These are phyloP conservation scores for Populus nigra DNA, from an alignment of 345 rosid genomes.

Conservation along the genomic window DNA sequence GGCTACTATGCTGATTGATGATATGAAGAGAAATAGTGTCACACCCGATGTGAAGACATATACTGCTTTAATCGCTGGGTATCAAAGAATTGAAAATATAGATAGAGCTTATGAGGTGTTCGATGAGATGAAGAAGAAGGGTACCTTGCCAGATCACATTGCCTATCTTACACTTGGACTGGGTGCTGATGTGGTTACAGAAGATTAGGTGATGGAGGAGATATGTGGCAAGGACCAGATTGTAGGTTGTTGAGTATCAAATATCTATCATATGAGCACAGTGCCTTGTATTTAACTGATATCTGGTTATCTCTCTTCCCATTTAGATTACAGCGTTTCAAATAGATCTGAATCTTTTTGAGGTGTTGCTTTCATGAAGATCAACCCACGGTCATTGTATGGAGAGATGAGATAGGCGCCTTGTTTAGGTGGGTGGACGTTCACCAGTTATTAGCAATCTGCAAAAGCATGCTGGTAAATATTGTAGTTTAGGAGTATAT, in stretches of 20 bases:
- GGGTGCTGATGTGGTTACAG: neutral
- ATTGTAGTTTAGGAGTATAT: too few relatives aligned
- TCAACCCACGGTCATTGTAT: too few relatives aligned
- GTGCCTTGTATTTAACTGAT: too few relatives aligned
- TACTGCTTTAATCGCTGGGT: slow-evolving; percentile 40
- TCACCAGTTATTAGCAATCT: too few relatives aligned
- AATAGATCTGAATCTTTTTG: too few relatives aligned
- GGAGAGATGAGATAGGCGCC: too few relatives aligned
- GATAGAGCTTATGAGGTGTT: slow-evolving; percentile 34
- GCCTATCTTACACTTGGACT: slow-evolving; percentile 1
- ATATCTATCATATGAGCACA: too few relatives aligned
- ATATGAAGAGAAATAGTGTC: slow-evolving; percentile 38
- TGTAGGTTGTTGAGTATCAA: neutral
- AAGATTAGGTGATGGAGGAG: neutral
- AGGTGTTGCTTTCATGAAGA: too few relatives aligned
- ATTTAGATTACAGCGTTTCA: too few relatives aligned
- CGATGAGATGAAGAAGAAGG: slow-evolving; percentile 41
- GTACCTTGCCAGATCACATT: slow-evolving; percentile 33
- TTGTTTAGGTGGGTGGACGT: too few relatives aligned
- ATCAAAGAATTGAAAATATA: slow-evolving; percentile 28
- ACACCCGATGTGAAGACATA: slow-evolving; percentile 44
- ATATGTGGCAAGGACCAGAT: neutral
- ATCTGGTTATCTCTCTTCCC: too few relatives aligned
- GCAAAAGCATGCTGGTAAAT: too few relatives aligned
- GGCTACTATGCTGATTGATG: slow-evolving; percentile 34